Conservation (phyloP, 192 early-diverging fungal genomes). For the Neocallimastix lanati region DNA sequence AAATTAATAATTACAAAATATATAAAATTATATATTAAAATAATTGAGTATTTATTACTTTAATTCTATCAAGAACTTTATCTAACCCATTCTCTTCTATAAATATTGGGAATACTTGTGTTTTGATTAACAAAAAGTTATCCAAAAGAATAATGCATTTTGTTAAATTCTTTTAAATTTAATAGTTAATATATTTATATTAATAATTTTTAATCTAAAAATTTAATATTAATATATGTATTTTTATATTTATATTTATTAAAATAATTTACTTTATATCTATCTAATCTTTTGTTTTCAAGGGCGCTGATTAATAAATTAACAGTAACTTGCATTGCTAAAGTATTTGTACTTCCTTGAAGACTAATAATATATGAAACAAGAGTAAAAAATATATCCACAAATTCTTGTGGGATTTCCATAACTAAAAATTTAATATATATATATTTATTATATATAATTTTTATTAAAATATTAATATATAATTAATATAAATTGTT, state of each 20-base stretch:
- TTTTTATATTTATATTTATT: neutral
- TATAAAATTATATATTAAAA: too few relatives aligned
- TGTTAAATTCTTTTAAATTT: neutral
- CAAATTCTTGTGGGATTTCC: constrained; percentile 43
- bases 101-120: neutral
- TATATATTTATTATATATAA: too few relatives aligned
- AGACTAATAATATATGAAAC: constrained; percentile 58
- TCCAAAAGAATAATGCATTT: neutral
- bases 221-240: neutral
- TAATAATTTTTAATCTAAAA: too few relatives aligned
- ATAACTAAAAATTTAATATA: neutral
- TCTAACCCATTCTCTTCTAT: neutral
- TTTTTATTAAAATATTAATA: too few relatives aligned
- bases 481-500: too few relatives aligned
- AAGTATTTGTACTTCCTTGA: constrained; percentile 56
- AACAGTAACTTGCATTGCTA: neutral
- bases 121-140: neutral
- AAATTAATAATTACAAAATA: too few relatives aligned
- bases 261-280: neutral
- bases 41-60: too few relatives aligned
- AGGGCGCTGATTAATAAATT: neutral
- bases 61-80: neutral
- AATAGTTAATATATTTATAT: too few relatives aligned
- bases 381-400: constrained; percentile 68
- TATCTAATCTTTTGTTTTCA: neutral